A percentile compares a stretch with the other conserved stretches of the same genome.
phyloP scores from a whole-genome alignment of 768 basidiomycete species.

The Serendipita sp. region DNA sequence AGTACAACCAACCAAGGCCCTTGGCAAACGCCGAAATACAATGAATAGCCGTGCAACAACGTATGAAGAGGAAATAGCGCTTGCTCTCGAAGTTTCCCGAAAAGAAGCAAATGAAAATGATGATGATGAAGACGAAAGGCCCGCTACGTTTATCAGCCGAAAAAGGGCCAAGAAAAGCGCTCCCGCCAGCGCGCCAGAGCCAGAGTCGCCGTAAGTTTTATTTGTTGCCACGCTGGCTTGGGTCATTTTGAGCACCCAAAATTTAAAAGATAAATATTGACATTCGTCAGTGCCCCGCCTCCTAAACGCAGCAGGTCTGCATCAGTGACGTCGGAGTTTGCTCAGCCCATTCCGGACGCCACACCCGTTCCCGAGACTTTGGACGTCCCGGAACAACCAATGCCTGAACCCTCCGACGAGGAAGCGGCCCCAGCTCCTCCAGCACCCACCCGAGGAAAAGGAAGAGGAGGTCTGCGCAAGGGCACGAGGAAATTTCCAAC shows the following conservation, averaged over 20 bases:
- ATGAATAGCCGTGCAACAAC: slow-evolving; percentile 96
- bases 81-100: slow-evolving; percentile 6
- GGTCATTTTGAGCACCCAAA: background rate
- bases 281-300: slow-evolving; percentile 22
- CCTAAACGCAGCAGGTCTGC: slow-evolving; percentile 66
- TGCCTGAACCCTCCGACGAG: background rate
- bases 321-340: slow-evolving; percentile 49
- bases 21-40: slow-evolving; percentile 67
- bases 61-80: slow-evolving; percentile 59
- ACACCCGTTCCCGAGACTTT: slow-evolving; percentile 7
- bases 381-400: background rate
- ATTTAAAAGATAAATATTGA: background rate
- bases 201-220: slow-evolving; percentile 21
- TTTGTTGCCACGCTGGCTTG: background rate
- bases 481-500: slow-evolving; percentile 2
- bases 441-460: slow-evolving; percentile 10
- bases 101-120: slow-evolving; percentile 26
- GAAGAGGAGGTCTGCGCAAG: background rate
- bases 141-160: slow-evolving; percentile 27
- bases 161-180: slow-evolving; percentile 51
- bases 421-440: slow-evolving; percentile 13
- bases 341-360: slow-evolving; percentile 23
- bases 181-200: slow-evolving; percentile 7
- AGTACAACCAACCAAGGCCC: slow-evolving; percentile 28
- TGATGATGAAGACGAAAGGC: slow-evolving; percentile 15